phyloP scores from a whole-genome alignment of 2,329 filamentous ascomycete species.

The Meredithiella fracta region DNA sequence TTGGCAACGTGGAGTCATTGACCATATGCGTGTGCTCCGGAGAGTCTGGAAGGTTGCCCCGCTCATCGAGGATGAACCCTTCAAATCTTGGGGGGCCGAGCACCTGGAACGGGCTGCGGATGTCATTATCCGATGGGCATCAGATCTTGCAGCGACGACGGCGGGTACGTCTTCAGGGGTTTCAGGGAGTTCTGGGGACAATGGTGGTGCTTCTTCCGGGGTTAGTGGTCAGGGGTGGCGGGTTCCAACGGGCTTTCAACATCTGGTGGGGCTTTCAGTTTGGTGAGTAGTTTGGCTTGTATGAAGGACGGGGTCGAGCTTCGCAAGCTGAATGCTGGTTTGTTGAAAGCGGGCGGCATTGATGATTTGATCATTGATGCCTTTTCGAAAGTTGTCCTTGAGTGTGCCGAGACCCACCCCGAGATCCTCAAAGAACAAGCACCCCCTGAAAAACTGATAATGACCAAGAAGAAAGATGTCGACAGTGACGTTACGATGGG shows the following conservation, averaged over 20 bases:
- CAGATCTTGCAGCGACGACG: background rate
- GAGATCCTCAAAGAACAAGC: slow-evolving; percentile 19
- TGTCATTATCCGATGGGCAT: slow-evolving; percentile 38
- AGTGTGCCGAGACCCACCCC: slow-evolving; percentile 7
- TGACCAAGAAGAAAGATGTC: background rate
- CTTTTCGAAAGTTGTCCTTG: slow-evolving; percentile 38
- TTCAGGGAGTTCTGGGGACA: background rate
- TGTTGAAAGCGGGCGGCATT: slow-evolving; percentile 72
- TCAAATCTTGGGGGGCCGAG: slow-evolving; percentile 36
- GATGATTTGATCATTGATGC: slow-evolving; percentile 90
- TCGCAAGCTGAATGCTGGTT: slow-evolving; percentile 61
- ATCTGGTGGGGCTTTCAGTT: too few species aligned
- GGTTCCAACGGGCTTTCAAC: background rate
- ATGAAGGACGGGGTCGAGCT: slow-evolving; percentile 42
- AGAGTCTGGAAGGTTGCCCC: slow-evolving; percentile 29
- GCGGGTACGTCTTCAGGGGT: background rate
- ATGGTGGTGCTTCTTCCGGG: background rate
- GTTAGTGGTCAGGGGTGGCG: background rate
- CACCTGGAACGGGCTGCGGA: slow-evolving; percentile 42
- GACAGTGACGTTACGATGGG: slow-evolving; percentile 8
- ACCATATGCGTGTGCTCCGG: slow-evolving; percentile 38
- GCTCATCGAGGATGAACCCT: slow-evolving; percentile 34
- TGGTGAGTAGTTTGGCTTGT: slow-evolving; percentile 29
- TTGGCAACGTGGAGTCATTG: slow-evolving; percentile 39
- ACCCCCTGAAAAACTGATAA: background rate